These are phyloP conservation scores for Leishmania mexicana DNA, from an alignment of 208 protist species.

Conservation along the genomic window DNA sequence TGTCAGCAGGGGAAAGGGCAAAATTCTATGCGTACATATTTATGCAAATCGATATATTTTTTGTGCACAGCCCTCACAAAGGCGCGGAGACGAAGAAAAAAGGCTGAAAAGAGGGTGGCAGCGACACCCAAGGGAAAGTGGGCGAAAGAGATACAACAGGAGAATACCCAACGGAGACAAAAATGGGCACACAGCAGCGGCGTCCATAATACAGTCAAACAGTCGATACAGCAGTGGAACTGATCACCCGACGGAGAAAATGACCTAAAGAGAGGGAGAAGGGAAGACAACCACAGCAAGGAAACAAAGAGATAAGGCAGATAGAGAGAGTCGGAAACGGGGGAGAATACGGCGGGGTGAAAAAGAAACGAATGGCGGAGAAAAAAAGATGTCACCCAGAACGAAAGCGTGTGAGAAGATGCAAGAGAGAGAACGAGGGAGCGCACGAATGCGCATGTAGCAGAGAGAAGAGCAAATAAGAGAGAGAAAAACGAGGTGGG, in stretches of 20 bases:
- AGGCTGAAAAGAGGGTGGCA: not conserved
- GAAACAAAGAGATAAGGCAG: not conserved
- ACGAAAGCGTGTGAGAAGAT: too few relatives aligned
- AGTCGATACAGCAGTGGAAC: not conserved
- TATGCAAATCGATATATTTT: not conserved
- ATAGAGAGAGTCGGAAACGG: not conserved
- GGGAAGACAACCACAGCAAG: not conserved
- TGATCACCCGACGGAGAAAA: not conserved
- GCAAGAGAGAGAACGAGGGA: not conserved
- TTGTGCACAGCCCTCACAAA: not conserved
- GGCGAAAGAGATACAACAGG: not conserved
- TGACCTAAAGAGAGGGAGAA: not conserved
- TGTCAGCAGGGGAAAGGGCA: not conserved
- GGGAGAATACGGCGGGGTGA: not conserved
- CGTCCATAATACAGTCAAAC: not conserved
- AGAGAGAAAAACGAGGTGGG: not conserved
- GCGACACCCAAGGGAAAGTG: not conserved
- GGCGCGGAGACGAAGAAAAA: not conserved
- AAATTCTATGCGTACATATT: not conserved
- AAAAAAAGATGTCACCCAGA: constrained; percentile 2
- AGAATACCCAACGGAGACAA: not conserved
- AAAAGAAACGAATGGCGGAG: not conserved
- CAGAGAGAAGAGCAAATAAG: not conserved
- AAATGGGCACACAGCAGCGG: not conserved
- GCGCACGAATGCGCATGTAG: not conserved